Conservation (phyloP, 2,329 filamentous ascomycete species). For the Teratosphaeria gauchensis region DNA sequence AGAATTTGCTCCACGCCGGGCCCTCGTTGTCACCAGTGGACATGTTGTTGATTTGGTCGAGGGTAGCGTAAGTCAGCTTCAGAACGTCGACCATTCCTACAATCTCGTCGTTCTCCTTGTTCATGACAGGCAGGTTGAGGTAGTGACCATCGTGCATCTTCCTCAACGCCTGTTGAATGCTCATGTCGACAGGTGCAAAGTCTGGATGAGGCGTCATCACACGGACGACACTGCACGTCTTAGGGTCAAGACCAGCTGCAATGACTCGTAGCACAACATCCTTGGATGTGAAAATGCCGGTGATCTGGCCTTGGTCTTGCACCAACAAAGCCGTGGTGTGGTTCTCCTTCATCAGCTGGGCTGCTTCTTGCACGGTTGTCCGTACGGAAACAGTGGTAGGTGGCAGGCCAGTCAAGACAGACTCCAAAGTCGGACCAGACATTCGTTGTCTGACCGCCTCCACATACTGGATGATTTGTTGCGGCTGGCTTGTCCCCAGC, state of each 20-base stretch:
- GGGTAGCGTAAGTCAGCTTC: slow-evolving; percentile 93
- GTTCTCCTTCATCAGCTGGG: slow-evolving; percentile 95
- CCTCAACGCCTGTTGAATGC: slow-evolving; percentile 89
- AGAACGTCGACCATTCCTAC: slow-evolving; percentile 99
- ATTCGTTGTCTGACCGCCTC: slow-evolving; percentile 92
- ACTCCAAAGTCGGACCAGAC: slow-evolving; percentile 94
- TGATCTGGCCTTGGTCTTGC: slow-evolving; percentile 93
- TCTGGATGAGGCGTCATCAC: slow-evolving; percentile 99
- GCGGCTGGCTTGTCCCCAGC: slow-evolving; percentile 86
- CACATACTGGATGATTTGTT: slow-evolving; percentile 98
- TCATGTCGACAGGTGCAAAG: slow-evolving; percentile 98
- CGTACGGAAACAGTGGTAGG: slow-evolving; percentile 91
- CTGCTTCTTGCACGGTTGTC: slow-evolving; percentile 93
- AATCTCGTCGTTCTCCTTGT: slow-evolving; percentile 79
- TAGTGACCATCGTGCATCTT: slow-evolving; percentile 99
- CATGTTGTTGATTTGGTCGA: slow-evolving; percentile 94
- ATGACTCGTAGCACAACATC: slow-evolving; percentile 97
- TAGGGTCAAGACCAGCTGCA: slow-evolving; percentile 85
- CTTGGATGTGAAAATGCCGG: slow-evolving; percentile 98
- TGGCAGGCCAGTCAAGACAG: slow-evolving; percentile 81
- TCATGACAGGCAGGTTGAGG: slow-evolving; percentile 97
- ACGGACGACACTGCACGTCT: slow-evolving; percentile 91
- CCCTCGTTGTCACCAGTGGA: slow-evolving; percentile 79
- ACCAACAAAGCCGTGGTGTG: slow-evolving; percentile 94
- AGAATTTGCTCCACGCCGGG: slow-evolving; percentile 99